Percentiles rank a stretch among this genome's conserved stretches.
These are phyloP conservation scores for Vitis hybrid DNA, from an alignment of 177 flowering plant species.

Conservation along the genomic window DNA sequence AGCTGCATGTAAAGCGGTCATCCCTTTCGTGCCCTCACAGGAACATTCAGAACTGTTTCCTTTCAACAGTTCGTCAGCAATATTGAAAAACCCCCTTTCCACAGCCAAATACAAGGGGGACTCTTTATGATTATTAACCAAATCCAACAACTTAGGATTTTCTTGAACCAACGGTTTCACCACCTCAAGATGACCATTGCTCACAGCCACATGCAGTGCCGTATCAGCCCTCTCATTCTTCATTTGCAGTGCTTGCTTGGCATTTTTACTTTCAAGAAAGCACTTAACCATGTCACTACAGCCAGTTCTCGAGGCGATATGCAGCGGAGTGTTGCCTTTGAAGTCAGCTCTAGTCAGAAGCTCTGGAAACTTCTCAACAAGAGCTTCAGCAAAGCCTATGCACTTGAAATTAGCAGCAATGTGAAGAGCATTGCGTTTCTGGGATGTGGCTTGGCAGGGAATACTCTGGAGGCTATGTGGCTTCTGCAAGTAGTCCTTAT, in stretches of 20 bases:
- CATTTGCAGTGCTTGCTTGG: slow-evolving; percentile 4
- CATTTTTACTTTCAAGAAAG: neutral
- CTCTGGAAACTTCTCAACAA: neutral
- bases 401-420: neutral
- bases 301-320: neutral
- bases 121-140: slow-evolving; percentile 14
- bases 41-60: neutral
- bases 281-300: neutral
- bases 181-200: slow-evolving; percentile 14
- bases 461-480: no score
- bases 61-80: slow-evolving; percentile 2
- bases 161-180: slow-evolving; percentile 9
- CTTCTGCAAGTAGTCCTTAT: no score
- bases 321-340: slow-evolving; percentile 21
- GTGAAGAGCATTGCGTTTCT: no score
- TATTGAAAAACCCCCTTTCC: slow-evolving; percentile 3
- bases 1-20: slow-evolving; percentile 7
- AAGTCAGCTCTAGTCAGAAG: slow-evolving; percentile 10
- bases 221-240: slow-evolving; percentile 11
- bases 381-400: neutral
- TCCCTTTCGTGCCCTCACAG: neutral
- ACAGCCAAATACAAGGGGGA: slow-evolving; percentile 24
- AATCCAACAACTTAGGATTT: slow-evolving; percentile 3
- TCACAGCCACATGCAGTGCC: slow-evolving; percentile 21
- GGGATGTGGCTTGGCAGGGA: no score